Evolutionary conservation across 306 rosid species (phyloP).

Genomic region (Myrica gale): DNA sequence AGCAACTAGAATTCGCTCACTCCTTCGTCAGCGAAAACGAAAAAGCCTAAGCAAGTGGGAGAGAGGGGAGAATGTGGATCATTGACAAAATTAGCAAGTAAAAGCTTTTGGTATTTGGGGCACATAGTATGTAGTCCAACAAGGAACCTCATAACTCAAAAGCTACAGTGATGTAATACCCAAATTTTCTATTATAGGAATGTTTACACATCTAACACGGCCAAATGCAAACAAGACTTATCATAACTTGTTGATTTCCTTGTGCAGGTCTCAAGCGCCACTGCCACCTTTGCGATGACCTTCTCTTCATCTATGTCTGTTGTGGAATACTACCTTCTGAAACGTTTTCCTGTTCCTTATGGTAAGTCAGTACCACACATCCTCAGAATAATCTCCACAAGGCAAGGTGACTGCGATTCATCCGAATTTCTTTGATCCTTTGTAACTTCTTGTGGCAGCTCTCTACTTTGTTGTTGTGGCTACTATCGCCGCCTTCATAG

Average conservation of each 20-base stretch:
- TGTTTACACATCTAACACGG: not conserved
- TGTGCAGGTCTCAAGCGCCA: constrained; percentile 87
- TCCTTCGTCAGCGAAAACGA: not conserved
- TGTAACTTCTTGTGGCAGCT: constrained; percentile 45
- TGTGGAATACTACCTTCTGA: constrained; percentile 80
- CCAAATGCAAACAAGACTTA: not conserved
- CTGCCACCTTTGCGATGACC: constrained; percentile 92
- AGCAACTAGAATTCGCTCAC: not conserved
- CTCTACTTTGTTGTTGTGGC: constrained; percentile 67
- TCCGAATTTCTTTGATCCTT: constrained; percentile 11
- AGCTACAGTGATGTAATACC: not conserved
- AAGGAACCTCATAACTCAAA: not conserved
- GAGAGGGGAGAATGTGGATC: no score
- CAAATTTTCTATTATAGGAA: not conserved
- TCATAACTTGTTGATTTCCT: not conserved
- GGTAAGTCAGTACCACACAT: constrained; percentile 39
- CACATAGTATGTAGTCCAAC: not conserved
- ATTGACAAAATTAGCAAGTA: not conserved
- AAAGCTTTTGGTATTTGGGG: not conserved
- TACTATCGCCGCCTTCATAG: constrained; percentile 64
- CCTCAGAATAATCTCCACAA: not conserved
- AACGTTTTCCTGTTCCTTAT: constrained; percentile 85
- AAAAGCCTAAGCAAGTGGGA: not conserved
- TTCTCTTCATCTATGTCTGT: constrained; percentile 98
- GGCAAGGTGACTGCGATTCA: not conserved